phyloP scores from a whole-genome alignment of 2,329 filamentous ascomycete genomes.

The Aspergillus spinulosporus region DNA sequence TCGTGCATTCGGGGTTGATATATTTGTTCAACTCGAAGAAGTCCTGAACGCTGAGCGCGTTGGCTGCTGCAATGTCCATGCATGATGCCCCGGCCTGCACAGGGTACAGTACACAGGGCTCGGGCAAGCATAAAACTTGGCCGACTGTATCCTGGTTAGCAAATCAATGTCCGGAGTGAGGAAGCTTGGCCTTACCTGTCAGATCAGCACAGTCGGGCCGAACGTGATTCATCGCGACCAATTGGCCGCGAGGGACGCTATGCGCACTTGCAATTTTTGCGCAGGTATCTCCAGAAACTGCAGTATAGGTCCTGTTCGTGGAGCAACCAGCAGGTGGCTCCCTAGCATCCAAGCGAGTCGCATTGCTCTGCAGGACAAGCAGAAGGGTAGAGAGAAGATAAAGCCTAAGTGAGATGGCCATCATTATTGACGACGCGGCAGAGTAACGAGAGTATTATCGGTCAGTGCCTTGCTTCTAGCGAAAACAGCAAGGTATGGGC shows the following conservation, averaged over 20 bases:
- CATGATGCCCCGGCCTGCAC: constrained; percentile 5
- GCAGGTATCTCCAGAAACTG: constrained; percentile 8
- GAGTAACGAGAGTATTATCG: background rate
- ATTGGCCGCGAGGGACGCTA: constrained; percentile 1
- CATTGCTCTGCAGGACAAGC: background rate
- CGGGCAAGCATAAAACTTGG: constrained; percentile 4
- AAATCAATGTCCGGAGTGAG: too few relatives aligned
- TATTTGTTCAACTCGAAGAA: constrained; percentile 13
- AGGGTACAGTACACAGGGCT: constrained; percentile 10
- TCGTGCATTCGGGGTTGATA: constrained; percentile 13
- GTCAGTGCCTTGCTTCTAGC: background rate
- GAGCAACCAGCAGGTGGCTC: background rate
- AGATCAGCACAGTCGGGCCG: constrained; percentile 11
- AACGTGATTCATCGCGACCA: constrained; percentile 7
- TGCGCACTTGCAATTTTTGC: constrained; percentile 3
- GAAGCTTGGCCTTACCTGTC: background rate
- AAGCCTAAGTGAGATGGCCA: background rate
- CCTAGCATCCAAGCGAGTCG: background rate
- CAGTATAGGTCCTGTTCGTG: constrained; percentile 4
- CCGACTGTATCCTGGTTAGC: constrained; percentile 2
- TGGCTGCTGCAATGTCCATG: background rate
- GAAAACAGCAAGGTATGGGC: background rate
- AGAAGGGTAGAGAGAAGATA: background rate
- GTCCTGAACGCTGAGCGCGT: background rate
- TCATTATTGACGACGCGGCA: background rate